Evolutionary conservation across 2,329 filamentous ascomycete species (phyloP), one percentile per base, ranked within the genome.

Genomic region (Raffaelea albimanens): DNA sequence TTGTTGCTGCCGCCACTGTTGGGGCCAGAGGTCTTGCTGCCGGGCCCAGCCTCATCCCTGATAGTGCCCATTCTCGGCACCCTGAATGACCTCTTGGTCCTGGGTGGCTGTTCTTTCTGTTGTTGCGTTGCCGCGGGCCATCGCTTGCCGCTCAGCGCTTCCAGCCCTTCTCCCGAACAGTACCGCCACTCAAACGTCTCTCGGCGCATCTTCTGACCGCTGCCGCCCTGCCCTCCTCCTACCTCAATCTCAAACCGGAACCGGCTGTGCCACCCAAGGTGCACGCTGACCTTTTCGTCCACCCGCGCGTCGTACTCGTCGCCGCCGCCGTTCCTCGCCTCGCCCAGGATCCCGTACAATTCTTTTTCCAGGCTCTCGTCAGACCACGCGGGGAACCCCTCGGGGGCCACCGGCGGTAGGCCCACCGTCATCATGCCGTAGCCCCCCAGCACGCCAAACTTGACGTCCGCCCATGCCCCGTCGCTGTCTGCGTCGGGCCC

Each of bases 151-250:
- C 57, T 58, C 14, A 68, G 51, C 3, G 49, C 51, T 43, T 51
- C 54, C 25, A 69, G 57, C 41, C 61, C 64, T 10, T 51, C 50
- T 33, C 62, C 61, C 40, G 55, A 53, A 49, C 62, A 63, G 46
- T 61, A 56, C 4, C 67, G 62, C 68, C 68, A 71, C 57, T 70
- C 63, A 51, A 68, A 70, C n/a, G 51, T 45, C 53, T 70, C 67
- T n/a, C 57, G 54, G 8, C 38, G 31, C 11, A 38, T 18, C 39
- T 39, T 8, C n/a, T 5, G 18, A 7, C 34, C 34, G 18, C 34
- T 8, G 7, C 34, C 34, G 25, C 25, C 7, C 25, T 29, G 7
- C 23, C 41, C 19, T 23, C 40, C 18, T n/a, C 57, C 53, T 33
- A 64, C 56, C 44, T 64, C 60, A 40, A 67, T 56, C 34, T 52